phyloP scores from a whole-genome alignment of 805 yeast species.

The Ogataea zsoltii region DNA sequence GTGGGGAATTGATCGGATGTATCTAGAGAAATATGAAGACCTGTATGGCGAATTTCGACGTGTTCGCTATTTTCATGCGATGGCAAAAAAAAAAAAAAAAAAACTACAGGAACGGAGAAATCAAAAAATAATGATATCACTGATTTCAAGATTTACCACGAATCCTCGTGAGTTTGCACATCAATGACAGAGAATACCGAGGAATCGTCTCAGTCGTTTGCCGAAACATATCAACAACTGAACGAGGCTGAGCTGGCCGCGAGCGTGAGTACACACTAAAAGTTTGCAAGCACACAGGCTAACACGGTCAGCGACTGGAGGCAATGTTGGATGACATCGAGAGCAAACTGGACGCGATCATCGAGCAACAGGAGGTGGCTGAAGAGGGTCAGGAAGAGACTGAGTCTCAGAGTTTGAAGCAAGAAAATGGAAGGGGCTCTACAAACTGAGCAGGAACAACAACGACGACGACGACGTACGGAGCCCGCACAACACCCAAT shows the following conservation, averaged over 20 bases:
- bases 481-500: too few species aligned
- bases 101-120: conserved; percentile 26
- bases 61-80: conserved; percentile 12
- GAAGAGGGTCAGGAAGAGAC: background rate
- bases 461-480: too few species aligned
- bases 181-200: conserved; percentile 24
- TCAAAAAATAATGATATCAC: conserved; percentile 4
- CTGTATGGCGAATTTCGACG: conserved; percentile 11
- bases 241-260: conserved; percentile 71
- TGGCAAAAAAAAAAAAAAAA: conserved; percentile 3
- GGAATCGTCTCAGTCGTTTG: conserved; percentile 37
- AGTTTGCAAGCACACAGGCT: background rate
- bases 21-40: background rate
- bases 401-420: too few species aligned
- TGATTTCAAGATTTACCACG: too few species aligned
- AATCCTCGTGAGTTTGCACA: too few species aligned
- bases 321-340: conserved; percentile 65
- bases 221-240: conserved; percentile 59
- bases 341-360: conserved; percentile 59
- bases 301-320: conserved; percentile 48
- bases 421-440: too few species aligned
- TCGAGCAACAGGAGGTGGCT: conserved; percentile 13
- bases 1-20: background rate
- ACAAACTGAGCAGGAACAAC: too few species aligned
- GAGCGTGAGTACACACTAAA: conserved; percentile 35